Evolutionary conservation across 306 rosid species (phyloP).

Genomic region (Cicer judaicum): DNA sequence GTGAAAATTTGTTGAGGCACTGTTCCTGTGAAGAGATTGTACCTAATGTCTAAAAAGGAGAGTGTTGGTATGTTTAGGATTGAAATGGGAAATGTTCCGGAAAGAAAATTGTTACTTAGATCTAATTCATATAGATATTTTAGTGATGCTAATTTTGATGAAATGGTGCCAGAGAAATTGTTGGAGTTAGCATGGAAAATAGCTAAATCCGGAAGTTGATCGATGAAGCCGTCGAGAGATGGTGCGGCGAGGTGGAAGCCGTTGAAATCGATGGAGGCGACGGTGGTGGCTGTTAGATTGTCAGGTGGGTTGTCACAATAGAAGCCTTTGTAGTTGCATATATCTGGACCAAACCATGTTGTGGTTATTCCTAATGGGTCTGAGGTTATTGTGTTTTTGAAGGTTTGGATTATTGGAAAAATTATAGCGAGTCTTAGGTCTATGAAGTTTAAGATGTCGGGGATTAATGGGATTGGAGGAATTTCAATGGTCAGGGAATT

Average conservation of each 20-base stretch:
- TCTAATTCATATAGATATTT: constrained; percentile 73
- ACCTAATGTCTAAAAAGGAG: constrained; percentile 71
- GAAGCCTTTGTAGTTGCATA: constrained; percentile 83
- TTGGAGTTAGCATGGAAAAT: constrained; percentile 87
- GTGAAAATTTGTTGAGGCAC: constrained; percentile 73
- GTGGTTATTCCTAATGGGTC: constrained; percentile 72
- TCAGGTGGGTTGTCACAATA: constrained; percentile 73
- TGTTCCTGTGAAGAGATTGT: constrained; percentile 66
- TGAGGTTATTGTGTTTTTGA: constrained; percentile 75
- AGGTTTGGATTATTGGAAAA: constrained; percentile 73
- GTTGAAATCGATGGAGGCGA: constrained; percentile 80
- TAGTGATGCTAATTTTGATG: constrained; percentile 60
- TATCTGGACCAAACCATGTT: constrained; percentile 77
- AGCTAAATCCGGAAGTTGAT: constrained; percentile 76
- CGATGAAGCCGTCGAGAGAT: constrained; percentile 76
- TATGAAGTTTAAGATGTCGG: constrained; percentile 49
- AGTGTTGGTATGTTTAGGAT: constrained; percentile 55
- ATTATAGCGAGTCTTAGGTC: constrained; percentile 64
- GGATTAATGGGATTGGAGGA: constrained; percentile 45
- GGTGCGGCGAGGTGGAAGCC: constrained; percentile 71
- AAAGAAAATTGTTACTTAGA: constrained; percentile 71
- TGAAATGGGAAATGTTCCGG: constrained; percentile 69
- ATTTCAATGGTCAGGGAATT: constrained; percentile 37
- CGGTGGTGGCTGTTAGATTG: constrained; percentile 63
- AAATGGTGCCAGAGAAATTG: constrained; percentile 67